Base-by-base conservation (phyloP, 208 protist genomes). In the Trypanosoma scelopori region DNA sequence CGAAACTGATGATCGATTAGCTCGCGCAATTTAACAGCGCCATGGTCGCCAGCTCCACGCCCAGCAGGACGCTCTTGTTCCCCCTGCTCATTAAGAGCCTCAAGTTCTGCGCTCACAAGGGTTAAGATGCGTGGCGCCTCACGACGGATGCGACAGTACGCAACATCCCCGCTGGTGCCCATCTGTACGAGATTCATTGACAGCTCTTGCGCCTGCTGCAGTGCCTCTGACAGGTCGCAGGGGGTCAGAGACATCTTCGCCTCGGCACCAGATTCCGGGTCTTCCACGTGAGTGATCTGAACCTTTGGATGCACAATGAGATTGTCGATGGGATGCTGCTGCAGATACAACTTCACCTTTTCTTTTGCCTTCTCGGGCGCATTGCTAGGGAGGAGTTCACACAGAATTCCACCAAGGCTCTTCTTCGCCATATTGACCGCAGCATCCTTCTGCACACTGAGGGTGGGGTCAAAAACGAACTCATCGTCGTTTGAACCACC, bases 211-310 rank as follows among this genome's bases (percentile, higher is more conserved):
- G 91, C 87, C 59, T 88, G 77, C 71, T 82, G 69, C 55, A 93
- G 70, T 1, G 91, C 91, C 35, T 94, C 86, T 41, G 76, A 73
- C 11, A 89, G 69, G 25, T 76, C 55, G 57, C 78, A 85, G n/a
- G 85, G 83, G 37, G 80, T 87, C n/a, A 90, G 69, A 47, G 77
- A 79, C 50, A 82, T 66, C 15, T 78, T 78, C 23, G 81, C 69
- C 72, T 95, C 85, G 28, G 30, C 61, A n/a, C 87, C 90, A 18
- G 70, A 81, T 22, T 88, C 85, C 7, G 71, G 23, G 58, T 93
- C 80, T 74, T 93, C 71, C 27, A 93, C 74, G 70, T 95, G 86
- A n/a, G 90, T 95, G 71, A 95, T 88, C 41, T 91, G 85, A 49
- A 93, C 79, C 50, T 64, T 53, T 18, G 79, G 45, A 18, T 79